Percentiles rank a stretch among this genome's conserved stretches.
These are phyloP conservation scores for Cercospora sp. DNA, from an alignment of 2,329 filamentous ascomycete genomes.

Conservation along the genomic window DNA sequence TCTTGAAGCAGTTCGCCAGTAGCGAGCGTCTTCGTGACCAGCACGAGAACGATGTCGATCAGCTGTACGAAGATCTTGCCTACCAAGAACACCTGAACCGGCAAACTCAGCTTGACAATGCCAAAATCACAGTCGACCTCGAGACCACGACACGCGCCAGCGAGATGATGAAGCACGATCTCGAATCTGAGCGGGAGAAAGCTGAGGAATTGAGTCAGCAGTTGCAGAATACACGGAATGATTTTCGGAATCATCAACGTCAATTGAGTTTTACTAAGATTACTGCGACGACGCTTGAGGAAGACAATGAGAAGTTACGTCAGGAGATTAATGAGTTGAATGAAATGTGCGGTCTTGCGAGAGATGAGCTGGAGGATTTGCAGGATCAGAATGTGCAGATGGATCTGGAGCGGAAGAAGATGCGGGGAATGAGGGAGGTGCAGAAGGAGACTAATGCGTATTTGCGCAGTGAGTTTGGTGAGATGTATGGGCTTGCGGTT, in stretches of 20 bases:
- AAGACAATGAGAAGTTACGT: slow-evolving; percentile 6
- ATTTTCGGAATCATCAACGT: slow-evolving; percentile 4
- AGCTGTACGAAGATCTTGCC: slow-evolving; percentile 13
- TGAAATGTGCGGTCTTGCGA: background rate
- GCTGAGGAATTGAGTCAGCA: slow-evolving; percentile 3
- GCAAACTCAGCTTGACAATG: background rate
- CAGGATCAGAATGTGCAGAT: background rate
- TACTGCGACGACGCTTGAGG: slow-evolving; percentile 2
- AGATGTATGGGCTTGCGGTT: background rate
- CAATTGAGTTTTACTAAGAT: slow-evolving; percentile 10
- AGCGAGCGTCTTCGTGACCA: background rate
- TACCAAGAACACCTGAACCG: slow-evolving; percentile 13
- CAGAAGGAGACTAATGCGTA: slow-evolving; percentile 6
- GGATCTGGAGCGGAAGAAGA: background rate
- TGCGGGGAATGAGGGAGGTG: background rate
- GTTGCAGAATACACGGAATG: slow-evolving; percentile 1
- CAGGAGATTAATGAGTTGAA: background rate
- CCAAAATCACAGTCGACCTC: background rate
- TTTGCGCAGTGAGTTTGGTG: slow-evolving; percentile 10
- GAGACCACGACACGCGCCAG: background rate
- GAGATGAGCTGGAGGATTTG: background rate
- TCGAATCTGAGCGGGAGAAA: slow-evolving; percentile 3
- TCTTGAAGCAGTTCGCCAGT: slow-evolving; percentile 5
- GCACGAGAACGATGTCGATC: background rate
- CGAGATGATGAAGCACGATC: slow-evolving; percentile 4